Conservation (phyloP, 164 flowering plant genomes). For the Piper betle region DNA sequence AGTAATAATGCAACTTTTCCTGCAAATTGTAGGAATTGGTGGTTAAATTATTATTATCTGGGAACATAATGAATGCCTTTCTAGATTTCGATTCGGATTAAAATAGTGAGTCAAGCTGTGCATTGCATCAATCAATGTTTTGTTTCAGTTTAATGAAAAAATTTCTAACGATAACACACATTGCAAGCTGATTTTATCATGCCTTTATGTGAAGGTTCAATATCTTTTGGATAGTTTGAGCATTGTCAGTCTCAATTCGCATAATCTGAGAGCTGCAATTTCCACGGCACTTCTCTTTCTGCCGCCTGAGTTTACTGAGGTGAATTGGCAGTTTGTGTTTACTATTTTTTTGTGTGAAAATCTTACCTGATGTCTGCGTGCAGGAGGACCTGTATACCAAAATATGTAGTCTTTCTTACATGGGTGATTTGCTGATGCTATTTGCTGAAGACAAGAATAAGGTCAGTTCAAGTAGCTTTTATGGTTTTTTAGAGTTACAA, state of each 20-base stretch:
- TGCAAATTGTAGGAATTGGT: no score
- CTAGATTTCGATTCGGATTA: no score
- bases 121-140: no score
- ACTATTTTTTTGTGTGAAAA: not conserved
- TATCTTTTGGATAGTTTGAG: conserved; percentile 56
- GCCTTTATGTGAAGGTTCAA: conserved; percentile 35
- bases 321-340: conserved; percentile 2
- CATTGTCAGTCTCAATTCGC: conserved; percentile 34
- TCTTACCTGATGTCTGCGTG: conserved; percentile 4
- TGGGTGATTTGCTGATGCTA: conserved; percentile 89
- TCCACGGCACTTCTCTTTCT: conserved; percentile 85
- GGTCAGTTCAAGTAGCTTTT: conserved; percentile 23
- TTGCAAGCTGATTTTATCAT: no score
- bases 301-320: conserved; percentile 78
- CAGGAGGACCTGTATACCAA: conserved; percentile 88
- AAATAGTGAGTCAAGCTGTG: no score
- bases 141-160: no score
- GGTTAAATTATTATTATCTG: no score
- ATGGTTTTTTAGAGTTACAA: no score
- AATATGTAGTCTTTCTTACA: conserved; percentile 85
- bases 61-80: no score
- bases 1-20: no score
- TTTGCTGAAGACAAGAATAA: conserved; percentile 91
- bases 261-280: conserved; percentile 62
- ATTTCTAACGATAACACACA: no score